Conservation (phyloP, 805 yeast species). For the Kuraishia capsulata region DNA sequence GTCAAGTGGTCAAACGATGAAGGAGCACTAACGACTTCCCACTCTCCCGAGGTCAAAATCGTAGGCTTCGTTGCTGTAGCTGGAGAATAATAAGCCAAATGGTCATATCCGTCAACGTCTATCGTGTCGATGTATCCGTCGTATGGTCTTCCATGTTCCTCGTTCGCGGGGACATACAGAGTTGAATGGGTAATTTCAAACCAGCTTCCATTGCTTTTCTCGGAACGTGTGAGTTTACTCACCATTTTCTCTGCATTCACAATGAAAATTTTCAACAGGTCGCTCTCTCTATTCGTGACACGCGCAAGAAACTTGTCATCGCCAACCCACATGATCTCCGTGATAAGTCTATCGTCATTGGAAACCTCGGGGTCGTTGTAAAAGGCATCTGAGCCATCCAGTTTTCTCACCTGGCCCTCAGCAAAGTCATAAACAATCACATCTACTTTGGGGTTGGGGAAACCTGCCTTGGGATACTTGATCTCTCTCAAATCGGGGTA, state of each 20-base stretch:
- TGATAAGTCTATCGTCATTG: slow-evolving; percentile 40
- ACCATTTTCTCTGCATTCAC: slow-evolving; percentile 33
- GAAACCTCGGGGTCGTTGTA: slow-evolving; percentile 30
- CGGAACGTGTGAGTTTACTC: slow-evolving; percentile 36
- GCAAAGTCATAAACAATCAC: slow-evolving; percentile 34
- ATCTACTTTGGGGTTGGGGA: slow-evolving; percentile 59
- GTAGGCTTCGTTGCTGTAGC: slow-evolving; percentile 44
- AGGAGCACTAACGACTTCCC: slow-evolving; percentile 85
- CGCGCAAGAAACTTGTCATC: slow-evolving; percentile 40
- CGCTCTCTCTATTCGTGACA: slow-evolving; percentile 59
- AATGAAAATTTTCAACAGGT: slow-evolving; percentile 46
- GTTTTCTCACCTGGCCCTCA: slow-evolving; percentile 10
- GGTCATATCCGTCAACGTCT: slow-evolving; percentile 53
- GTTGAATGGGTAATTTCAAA: slow-evolving; percentile 68
- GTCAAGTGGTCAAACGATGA: slow-evolving; percentile 47
- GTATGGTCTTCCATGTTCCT: slow-evolving; percentile 25
- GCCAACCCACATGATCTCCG: slow-evolving; percentile 70
- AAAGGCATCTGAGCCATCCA: slow-evolving; percentile 23
- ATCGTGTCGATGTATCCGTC: slow-evolving; percentile 82
- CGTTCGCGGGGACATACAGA: slow-evolving; percentile 43
- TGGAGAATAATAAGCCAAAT: slow-evolving; percentile 79
- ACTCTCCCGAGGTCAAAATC: slow-evolving; percentile 64
- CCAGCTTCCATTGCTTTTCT: slow-evolving; percentile 52
- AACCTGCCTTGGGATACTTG: slow-evolving; percentile 84
- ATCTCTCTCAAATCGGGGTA: slow-evolving; percentile 56